Conservation (phyloP, 495 filamentous ascomycete genomes). For the Aspergillus coremiiformis region DNA sequence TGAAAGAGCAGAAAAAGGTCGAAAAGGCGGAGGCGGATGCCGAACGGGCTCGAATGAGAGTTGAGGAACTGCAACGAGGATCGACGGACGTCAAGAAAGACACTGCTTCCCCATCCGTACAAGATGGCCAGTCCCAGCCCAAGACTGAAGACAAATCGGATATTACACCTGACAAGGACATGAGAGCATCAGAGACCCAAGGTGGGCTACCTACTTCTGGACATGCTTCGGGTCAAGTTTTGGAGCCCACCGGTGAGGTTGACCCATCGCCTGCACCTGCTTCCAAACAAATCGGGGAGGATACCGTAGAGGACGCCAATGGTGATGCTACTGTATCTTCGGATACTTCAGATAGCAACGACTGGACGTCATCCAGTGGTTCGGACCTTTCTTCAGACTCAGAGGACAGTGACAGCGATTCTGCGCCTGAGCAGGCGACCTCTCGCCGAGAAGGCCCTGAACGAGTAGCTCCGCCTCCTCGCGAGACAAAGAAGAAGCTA, state of each 20-base stretch:
- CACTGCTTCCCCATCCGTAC: constrained; percentile 2
- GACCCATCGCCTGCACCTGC: neutral
- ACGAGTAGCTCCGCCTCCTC: constrained; percentile 34
- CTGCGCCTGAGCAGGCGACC: constrained; percentile 36
- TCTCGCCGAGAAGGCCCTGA: constrained; percentile 38
- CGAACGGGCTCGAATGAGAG: constrained; percentile 33
- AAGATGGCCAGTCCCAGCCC: constrained; percentile 1
- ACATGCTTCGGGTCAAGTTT: neutral
- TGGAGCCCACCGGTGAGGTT: neutral
- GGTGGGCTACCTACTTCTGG: neutral
- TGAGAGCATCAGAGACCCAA: neutral
- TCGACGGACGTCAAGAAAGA: constrained; percentile 2
- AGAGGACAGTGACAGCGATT: constrained; percentile 29
- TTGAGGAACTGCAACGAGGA: constrained; percentile 29
- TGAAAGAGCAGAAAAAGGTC: constrained; percentile 41
- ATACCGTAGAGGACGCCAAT: constrained; percentile 8
- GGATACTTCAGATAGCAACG: constrained; percentile 21
- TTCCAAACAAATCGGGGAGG: neutral
- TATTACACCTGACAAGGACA: neutral
- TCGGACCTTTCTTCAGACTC: constrained; percentile 29
- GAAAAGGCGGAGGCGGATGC: constrained; percentile 44
- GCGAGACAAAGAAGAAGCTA: constrained; percentile 28
- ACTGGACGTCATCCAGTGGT: constrained; percentile 34
- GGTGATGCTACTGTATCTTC: constrained; percentile 9
- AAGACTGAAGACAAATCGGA: neutral